Conservation (phyloP, 2,329 filamentous ascomycete species). For the Scedosporium apiospermum region DNA sequence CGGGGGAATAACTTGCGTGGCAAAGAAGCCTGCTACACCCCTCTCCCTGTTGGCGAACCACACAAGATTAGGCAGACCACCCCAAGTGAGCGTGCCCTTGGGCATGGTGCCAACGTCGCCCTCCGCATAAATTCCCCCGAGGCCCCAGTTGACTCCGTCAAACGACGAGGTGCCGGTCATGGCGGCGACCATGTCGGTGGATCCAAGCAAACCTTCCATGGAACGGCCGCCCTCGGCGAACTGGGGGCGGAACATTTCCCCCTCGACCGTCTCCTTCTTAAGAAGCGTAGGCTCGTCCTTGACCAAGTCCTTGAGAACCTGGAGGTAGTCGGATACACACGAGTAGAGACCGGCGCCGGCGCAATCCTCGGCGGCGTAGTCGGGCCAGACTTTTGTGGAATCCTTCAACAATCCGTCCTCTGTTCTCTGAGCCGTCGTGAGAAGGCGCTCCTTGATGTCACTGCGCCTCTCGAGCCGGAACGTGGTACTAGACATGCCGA, state of each 20-base stretch:
- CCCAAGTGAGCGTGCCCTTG: slow-evolving; percentile 3
- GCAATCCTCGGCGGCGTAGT: background rate
- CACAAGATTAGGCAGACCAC: slow-evolving; percentile 2
- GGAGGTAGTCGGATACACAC: background rate
- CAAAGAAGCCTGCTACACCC: slow-evolving; percentile 12
- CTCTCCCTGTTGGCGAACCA: slow-evolving; percentile 6
- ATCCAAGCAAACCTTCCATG: background rate
- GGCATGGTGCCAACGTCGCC: background rate
- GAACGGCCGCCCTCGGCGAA: background rate
- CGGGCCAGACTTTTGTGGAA: background rate
- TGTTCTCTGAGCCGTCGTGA: background rate
- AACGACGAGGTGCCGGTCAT: background rate
- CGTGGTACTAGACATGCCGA: background rate
- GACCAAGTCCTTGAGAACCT: background rate
- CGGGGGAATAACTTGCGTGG: background rate
- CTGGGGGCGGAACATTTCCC: background rate
- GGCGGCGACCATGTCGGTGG: background rate
- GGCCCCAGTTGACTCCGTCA: background rate
- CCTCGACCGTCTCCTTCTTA: background rate
- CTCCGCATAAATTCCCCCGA: slow-evolving; percentile 1
- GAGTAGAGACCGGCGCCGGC: background rate
- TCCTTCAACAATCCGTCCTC: background rate
- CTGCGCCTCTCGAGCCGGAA: background rate
- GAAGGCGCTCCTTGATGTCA: background rate
- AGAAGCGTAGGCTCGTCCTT: background rate